Evolutionary conservation across 1,284 basidiomycete genomes (phyloP), one percentile per base, ranked within the genome.

Genomic region (Ustilago esculenta): DNA sequence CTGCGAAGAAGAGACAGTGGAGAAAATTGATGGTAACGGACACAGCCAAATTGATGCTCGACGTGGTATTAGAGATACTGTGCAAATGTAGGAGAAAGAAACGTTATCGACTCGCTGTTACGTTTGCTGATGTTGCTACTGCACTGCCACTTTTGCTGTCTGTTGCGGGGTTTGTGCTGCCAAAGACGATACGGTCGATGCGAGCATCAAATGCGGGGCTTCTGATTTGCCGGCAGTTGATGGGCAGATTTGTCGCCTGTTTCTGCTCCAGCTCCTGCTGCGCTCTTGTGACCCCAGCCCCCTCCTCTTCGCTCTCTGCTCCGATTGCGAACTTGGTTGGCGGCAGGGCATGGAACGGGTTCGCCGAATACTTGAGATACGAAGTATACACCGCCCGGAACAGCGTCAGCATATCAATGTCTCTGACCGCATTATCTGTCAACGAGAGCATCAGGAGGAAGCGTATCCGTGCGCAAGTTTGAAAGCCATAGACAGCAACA

Each of bases 401-500:
- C 67, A 83, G 69, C 73, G 77, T 81, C 44, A 82, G 75, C 57
- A 82, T 74, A 50, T 83, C 82, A 27, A 79, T 58, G 37, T 83
- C 82, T 14, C 77, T 74, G 29, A 83, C 74, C 18, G 79, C 69
- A 12, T 76, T 75, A 42, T 83, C 81, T 0, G 74, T 74, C 20
- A 82, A 48, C 4, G 74, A 72, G 25, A 83, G 59, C 30, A 79
- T 71, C 18, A 83, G 24, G 20, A 83, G 65, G 18, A 83, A 72
- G 41, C 79, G 77, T 45, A 82, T 46, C 15, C 77, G 63, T 14
- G 82, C 80, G 47, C 77, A 80, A 14, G 79, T 81, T 30, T 81
- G 81, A 33, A 81, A 82, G 45, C 82, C 82, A 46, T 83, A 83
- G 9, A 83, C 67, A 0, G 82, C 82, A 34, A 82, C 72, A 50